Evolutionary conservation across 202 grass and related monocot genomes (phyloP), one percentile per base, ranked within the genome.

Genomic region (Elaeis oleifera): DNA sequence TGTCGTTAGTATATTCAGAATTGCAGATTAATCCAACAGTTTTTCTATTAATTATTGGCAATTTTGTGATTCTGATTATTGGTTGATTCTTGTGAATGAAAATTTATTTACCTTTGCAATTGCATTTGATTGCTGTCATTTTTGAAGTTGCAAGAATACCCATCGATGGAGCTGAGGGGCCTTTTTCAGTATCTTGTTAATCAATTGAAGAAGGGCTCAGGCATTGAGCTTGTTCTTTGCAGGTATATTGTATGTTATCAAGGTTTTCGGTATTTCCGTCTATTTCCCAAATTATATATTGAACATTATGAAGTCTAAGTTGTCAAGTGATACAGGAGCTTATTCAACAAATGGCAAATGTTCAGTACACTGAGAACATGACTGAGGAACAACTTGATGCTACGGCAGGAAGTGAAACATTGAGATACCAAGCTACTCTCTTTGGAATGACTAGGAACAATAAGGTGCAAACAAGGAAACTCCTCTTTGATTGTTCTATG

Each of bases 301-400:
- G 53, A 9, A 23, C 39, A 48, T 36, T 70, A 25, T 13, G 49
- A 36, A 50, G 16, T 21, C 4, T 4, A 54, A 25, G 63, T 58
- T 58, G 32, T 64, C 3, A 5, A 28, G 50, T 44, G 51, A 76
- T 84, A 58, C 81, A 97, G 92, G 94, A 99, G 58, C 80, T 99
- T 65, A 89, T 99, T 81, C 88, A 99, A 75, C 88, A 99, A 89
- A 99, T 99, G 94, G 94, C 94, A 29, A 99, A 94, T 84, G 89
- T 99, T 61, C 94, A 99, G 55, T 99, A 87, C 75, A 99, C 94
- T 0, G 94, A 99, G 76, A 99, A 99, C 72, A 86, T 99, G 84
- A 99, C 94, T 6, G 94, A 94, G 71, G 94, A 99, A 71, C 94
- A 99, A 75, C 84, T 99, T 18, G 85, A 94, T 68, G 88, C 88